Conservation (phyloP, 1,284 basidiomycete genomes). For the Phylloporus sp. region DNA sequence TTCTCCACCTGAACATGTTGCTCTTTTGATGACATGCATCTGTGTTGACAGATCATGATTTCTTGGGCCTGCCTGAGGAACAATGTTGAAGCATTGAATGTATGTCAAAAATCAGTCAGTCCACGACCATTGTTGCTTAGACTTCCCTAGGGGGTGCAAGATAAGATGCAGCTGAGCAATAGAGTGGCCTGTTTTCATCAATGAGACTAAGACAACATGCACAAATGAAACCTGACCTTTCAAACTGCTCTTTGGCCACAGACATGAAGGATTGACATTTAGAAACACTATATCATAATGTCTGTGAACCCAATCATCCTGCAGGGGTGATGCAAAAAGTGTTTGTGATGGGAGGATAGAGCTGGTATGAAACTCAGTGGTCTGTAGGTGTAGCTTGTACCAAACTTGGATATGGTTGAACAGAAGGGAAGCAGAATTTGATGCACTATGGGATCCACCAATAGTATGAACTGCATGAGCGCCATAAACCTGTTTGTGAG, state of each 20-base stretch:
- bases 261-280: neutral
- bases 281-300: neutral
- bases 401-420: too few relatives aligned
- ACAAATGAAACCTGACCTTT: neutral
- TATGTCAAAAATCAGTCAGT: neutral
- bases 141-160: neutral
- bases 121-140: too few relatives aligned
- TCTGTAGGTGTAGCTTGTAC: neutral
- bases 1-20: neutral
- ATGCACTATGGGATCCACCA: too few relatives aligned
- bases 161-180: neutral
- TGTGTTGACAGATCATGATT: too few relatives aligned
- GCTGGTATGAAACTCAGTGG: too few relatives aligned
- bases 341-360: neutral
- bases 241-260: too few relatives aligned
- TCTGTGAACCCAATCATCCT: neutral
- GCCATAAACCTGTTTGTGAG: too few relatives aligned
- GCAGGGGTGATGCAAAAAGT: neutral
- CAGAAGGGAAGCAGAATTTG: too few relatives aligned
- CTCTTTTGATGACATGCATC: neutral
- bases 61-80: too few relatives aligned
- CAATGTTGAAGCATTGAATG: too few relatives aligned
- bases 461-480: too few relatives aligned
- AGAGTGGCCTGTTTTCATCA: neutral
- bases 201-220: neutral